Evolutionary conservation across 2,329 filamentous ascomycete species (phyloP), one percentile per base, ranked within the genome.

Genomic region (Aphanoascus verrucosus): DNA sequence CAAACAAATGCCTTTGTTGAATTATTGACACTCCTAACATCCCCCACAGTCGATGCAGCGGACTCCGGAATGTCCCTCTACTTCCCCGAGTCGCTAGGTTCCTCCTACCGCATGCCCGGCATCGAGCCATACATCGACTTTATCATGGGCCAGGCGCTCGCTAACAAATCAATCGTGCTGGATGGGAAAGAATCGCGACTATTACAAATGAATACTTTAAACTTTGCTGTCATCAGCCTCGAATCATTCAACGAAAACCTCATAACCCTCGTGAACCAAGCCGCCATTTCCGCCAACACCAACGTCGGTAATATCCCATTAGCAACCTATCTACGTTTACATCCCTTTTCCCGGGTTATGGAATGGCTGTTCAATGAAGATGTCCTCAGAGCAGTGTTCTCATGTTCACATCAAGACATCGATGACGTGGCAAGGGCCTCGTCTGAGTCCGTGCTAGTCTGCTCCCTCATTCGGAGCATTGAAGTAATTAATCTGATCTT

Each of bases 301-400:
- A 78, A 87, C 3, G 85, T 84, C 2, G 44, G 51, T 9, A 38
- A 19, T 2, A 28, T 53, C 37, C 86, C 86, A 53, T 74, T 97
- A 3, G 81, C 83, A 48, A 78, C 80, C 5, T 99, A 98, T 65
- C 82, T 93, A 55, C 81, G 83, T 20, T 78, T 95, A 51, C 94
- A 98, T 70, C 91, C 94, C 0, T 98, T 97, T 64, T 83, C 87
- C 2, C 82, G 94, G 55, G 84, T 94, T 14, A 96, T 97, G 86
- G 93, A 98, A 65, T 97, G 93, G 89, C 81, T 98, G 70, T 95
- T 94, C 69, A 96, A 94, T 65, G 88, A 94, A 63, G 88, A 85
- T 59, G 87, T 96, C 19, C 81, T 94, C 62, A 80, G 80, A 59
- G 81, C 84, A 12, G 72, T 98, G 1, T 91, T 96, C 67, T 77